Conservation (phyloP, 306 rosid genomes). For the Crotalaria pallida region DNA sequence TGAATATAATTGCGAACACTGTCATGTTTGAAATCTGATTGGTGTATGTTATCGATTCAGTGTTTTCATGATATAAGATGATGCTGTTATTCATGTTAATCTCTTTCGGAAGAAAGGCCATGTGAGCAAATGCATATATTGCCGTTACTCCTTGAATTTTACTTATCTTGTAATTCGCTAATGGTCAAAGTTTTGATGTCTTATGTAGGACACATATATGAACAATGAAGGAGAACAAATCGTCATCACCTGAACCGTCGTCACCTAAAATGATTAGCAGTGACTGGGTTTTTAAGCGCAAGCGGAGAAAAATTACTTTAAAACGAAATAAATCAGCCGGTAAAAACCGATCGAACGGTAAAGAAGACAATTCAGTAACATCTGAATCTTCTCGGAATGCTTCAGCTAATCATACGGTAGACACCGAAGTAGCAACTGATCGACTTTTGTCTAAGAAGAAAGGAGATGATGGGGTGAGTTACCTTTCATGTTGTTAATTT, state of each 20-base stretch:
- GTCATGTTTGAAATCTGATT: not conserved
- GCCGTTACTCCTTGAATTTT: conserved; percentile 17
- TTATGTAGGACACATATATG: conserved; percentile 30
- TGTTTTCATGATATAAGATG: conserved; percentile 5
- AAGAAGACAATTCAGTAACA: conserved; percentile 51
- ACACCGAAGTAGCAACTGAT: conserved; percentile 49
- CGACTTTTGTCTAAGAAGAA: conserved; percentile 74
- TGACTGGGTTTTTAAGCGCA: conserved; percentile 95
- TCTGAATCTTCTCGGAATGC: conserved; percentile 59
- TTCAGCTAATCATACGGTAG: conserved; percentile 43
- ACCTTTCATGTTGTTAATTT: conserved; percentile 3
- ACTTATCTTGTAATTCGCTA: conserved; percentile 20
- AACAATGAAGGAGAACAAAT: conserved; percentile 70
- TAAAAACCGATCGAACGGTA: conserved; percentile 60
- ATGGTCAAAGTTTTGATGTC: conserved; percentile 25
- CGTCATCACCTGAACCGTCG: conserved; percentile 55
- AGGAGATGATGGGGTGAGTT: conserved; percentile 97
- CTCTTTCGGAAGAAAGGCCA: not conserved
- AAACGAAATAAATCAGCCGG: conserved; percentile 46
- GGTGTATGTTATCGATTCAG: conserved; percentile 5
- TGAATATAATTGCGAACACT: not conserved
- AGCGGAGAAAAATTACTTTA: conserved; percentile 76
- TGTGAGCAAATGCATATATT: not conserved
- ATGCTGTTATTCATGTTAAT: conserved; percentile 10
- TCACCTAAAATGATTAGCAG: conserved; percentile 70